Conservation (phyloP, 257 asterid species). For the Gentiana macrophylla region DNA sequence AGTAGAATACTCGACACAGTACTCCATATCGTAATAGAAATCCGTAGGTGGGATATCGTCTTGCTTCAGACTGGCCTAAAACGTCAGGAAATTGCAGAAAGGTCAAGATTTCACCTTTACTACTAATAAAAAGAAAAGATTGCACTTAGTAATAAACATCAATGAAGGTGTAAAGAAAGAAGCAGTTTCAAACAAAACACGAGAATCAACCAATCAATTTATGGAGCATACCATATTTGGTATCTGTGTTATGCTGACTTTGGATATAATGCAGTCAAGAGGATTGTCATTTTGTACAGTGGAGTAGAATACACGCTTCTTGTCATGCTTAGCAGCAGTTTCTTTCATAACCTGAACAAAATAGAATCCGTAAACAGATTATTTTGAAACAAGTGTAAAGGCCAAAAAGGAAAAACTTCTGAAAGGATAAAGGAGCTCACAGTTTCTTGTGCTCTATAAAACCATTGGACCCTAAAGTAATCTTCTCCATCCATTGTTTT, state of each 20-base stretch:
- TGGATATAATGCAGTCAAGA: constrained; percentile 76
- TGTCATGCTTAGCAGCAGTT: constrained; percentile 49
- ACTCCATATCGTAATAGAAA: constrained; percentile 83
- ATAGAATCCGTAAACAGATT: constrained; percentile 4
- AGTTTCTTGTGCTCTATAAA: constrained; percentile 85
- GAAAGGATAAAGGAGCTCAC: constrained; percentile 28
- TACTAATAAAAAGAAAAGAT: background rate
- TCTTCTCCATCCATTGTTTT: constrained; percentile 61
- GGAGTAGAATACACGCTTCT: constrained; percentile 77
- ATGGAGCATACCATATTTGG: constrained; percentile 41
- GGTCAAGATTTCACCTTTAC: constrained; percentile 9
- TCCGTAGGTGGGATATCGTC: constrained; percentile 31
- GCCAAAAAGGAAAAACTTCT: background rate
- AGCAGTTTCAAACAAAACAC: background rate
- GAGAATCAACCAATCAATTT: background rate
- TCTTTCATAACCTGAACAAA: constrained; percentile 56
- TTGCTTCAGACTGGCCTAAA: constrained; percentile 35
- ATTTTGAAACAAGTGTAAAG: constrained; percentile 3
- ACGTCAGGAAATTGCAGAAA: constrained; percentile 6
- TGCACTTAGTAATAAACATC: background rate
- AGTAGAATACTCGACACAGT: constrained; percentile 72
- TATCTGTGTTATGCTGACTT: constrained; percentile 46
- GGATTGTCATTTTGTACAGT: constrained; percentile 60
- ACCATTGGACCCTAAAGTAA: constrained; percentile 92
- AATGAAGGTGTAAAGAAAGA: background rate